A percentile compares a stretch with the other conserved stretches of the same genome.
These are phyloP conservation scores for Aureobasidium leucospermi DNA, from an alignment of 2,329 filamentous ascomycete genomes.

Conservation along the genomic window DNA sequence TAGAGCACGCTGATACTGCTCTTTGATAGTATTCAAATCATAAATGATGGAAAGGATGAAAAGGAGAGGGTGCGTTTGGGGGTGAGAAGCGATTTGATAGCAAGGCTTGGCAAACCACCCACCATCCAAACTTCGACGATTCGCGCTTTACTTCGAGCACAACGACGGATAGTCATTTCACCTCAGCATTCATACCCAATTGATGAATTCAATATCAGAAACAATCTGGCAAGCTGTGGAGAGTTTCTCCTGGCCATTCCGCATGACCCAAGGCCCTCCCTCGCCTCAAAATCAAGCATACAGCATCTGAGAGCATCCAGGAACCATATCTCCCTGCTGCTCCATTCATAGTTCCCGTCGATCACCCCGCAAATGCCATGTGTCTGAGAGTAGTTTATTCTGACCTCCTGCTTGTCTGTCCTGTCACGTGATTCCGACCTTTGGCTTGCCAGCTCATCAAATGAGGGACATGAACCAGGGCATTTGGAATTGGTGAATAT, in stretches of 20 bases:
- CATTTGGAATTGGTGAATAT: background rate
- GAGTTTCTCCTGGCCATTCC: background rate
- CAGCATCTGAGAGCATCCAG: constrained; percentile 4
- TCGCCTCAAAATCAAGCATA: background rate
- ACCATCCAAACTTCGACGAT: background rate
- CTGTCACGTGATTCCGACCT: background rate
- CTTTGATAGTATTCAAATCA: constrained; percentile 3
- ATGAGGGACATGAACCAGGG: background rate
- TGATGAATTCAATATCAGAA: background rate
- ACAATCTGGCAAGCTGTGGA: background rate
- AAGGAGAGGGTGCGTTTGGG: background rate
- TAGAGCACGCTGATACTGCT: constrained; percentile 6
- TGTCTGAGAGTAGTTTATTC: constrained; percentile 14
- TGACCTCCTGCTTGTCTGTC: background rate
- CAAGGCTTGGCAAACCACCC: background rate
- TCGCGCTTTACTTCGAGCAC: background rate
- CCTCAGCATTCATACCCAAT: background rate
- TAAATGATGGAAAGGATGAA: constrained; percentile 7
- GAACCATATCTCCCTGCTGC: constrained; percentile 13
- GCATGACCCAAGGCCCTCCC: background rate
- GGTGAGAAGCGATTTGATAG: background rate
- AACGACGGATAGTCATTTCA: background rate
- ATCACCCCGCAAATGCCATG: constrained; percentile 16
- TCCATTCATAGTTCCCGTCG: constrained; percentile 13
- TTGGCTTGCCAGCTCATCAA: background rate